A percentile compares a stretch with the other conserved stretches of the same genome.
Conservation (phyloP, 192 early-diverging fungal species). For the Physocladia obscura region DNA sequence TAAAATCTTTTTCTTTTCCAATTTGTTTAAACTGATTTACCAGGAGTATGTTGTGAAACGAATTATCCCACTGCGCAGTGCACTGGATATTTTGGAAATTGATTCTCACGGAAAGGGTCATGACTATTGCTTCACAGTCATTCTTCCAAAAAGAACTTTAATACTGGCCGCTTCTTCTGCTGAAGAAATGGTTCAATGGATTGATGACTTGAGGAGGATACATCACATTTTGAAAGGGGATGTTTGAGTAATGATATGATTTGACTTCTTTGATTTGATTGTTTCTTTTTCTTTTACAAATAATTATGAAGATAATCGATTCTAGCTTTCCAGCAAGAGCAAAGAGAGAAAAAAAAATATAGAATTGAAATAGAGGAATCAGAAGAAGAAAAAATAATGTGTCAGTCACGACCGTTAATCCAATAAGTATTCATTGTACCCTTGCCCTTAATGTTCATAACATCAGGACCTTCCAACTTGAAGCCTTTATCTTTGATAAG, state of each 20-base stretch:
- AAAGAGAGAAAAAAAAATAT: background rate
- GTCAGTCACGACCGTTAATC: conserved; percentile 25
- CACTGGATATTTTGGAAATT: conserved; percentile 49
- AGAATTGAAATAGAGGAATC: background rate
- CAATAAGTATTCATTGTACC: conserved; percentile 46
- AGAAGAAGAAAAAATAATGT: background rate
- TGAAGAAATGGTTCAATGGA: conserved; percentile 37
- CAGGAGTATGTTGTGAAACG: conserved; percentile 54
- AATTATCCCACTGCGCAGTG: conserved; percentile 40
- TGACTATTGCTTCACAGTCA: conserved; percentile 45
- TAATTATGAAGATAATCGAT: no score
- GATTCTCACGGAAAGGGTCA: conserved; percentile 39
- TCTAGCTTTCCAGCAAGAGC: no score
- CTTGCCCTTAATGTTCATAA: conserved; percentile 43
- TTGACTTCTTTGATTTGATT: no score
- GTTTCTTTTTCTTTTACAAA: no score
- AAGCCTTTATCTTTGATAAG: conserved; percentile 22
- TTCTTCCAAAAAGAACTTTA: conserved; percentile 43
- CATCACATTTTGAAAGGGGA: conserved; percentile 13
- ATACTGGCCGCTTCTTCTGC: conserved; percentile 31
- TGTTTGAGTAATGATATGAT: background rate
- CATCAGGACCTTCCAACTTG: conserved; percentile 24
- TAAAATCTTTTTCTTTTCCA: background rate
- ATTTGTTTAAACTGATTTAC: conserved; percentile 16
- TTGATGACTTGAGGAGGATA: conserved; percentile 29